Percentiles rank a stretch among this genome's conserved stretches.
Conservation (phyloP, 768 basidiomycete species). For the Gautieria morchelliformis region DNA sequence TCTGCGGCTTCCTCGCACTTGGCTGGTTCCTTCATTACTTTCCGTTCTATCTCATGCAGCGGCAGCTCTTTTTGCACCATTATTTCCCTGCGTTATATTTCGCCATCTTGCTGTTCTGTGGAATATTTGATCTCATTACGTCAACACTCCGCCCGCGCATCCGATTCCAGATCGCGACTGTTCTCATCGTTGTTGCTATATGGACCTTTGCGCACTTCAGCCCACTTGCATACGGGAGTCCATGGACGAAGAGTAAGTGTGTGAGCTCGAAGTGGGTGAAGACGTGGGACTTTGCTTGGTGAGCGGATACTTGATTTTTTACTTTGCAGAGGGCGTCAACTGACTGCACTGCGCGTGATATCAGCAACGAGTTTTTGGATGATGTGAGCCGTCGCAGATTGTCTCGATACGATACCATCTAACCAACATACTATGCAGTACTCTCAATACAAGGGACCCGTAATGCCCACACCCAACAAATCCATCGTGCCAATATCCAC, state of each 20-base stretch:
- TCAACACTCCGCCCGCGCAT: conserved; percentile 66
- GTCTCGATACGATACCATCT: background rate
- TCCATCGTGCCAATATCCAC: conserved; percentile 32
- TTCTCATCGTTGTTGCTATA: conserved; percentile 61
- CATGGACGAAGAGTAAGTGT: conserved; percentile 83
- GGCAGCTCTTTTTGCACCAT: conserved; percentile 96
- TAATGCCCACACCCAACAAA: conserved; percentile 29
- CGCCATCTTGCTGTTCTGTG: conserved; percentile 68
- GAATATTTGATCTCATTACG: conserved; percentile 79
- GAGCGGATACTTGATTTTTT: conserved; percentile 13
- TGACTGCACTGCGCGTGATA: background rate
- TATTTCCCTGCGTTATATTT: conserved; percentile 97
- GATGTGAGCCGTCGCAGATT: conserved; percentile 37
- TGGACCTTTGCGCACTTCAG: conserved; percentile 75
- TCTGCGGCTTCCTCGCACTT: conserved; percentile 85
- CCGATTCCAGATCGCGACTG: conserved; percentile 71
- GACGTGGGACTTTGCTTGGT: conserved; percentile 96
- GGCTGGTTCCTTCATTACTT: conserved; percentile 92
- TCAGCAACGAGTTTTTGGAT: conserved; percentile 59
- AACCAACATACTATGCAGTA: conserved; percentile 31
- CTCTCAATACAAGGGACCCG: conserved; percentile 38
- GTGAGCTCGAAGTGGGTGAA: conserved; percentile 72
- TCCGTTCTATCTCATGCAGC: conserved; percentile 95
- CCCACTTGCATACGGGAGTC: conserved; percentile 72
- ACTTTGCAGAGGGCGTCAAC: background rate